phyloP scores from a whole-genome alignment of 768 basidiomycete genomes.

The Albatrellus ellisii region DNA sequence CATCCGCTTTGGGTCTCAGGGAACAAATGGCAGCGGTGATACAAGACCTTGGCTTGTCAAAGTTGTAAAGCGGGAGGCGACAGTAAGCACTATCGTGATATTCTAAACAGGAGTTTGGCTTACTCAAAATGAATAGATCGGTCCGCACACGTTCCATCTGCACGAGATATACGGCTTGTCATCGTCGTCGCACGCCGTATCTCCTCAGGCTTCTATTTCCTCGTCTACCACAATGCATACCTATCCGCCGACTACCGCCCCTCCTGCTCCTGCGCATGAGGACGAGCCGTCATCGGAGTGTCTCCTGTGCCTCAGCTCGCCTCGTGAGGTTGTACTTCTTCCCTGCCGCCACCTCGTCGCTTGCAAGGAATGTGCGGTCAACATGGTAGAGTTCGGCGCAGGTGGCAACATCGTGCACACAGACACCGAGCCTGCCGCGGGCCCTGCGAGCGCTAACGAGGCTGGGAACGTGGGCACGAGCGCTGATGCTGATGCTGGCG shows the following conservation, averaged over 20 bases:
- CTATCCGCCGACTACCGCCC: slow-evolving; percentile 28
- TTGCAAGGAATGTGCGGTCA: slow-evolving; percentile 88
- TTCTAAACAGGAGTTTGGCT: slow-evolving; percentile 2
- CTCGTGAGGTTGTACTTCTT: slow-evolving; percentile 84
- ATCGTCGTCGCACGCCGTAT: slow-evolving; percentile 24
- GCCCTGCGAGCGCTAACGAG: slow-evolving; percentile 19
- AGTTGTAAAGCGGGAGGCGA: slow-evolving; percentile 86
- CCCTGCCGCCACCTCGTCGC: slow-evolving; percentile 93
- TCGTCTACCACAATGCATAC: slow-evolving; percentile 30
- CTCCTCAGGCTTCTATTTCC: slow-evolving; percentile 23
- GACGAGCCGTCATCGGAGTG: slow-evolving; percentile 80
- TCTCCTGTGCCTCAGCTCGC: slow-evolving; percentile 78
- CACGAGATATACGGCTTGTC: slow-evolving; percentile 93
- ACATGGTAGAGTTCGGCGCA: slow-evolving; percentile 96
- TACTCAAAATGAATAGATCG: slow-evolving; percentile 40
- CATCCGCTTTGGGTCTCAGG: slow-evolving; percentile 45
- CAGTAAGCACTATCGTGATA: slow-evolving; percentile 28
- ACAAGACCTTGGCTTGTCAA: slow-evolving; percentile 80
- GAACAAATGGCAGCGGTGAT: slow-evolving; percentile 26
- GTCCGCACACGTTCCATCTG: slow-evolving; percentile 85
- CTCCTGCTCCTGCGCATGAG: slow-evolving; percentile 26
- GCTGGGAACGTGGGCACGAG: slow-evolving; percentile 10
- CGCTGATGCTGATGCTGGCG: not conserved
- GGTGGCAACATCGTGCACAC: slow-evolving; percentile 72
- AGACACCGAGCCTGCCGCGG: slow-evolving; percentile 18